phyloP scores from a whole-genome alignment of 108 stramenopile genomes.

The Nitzschia sp. region DNA sequence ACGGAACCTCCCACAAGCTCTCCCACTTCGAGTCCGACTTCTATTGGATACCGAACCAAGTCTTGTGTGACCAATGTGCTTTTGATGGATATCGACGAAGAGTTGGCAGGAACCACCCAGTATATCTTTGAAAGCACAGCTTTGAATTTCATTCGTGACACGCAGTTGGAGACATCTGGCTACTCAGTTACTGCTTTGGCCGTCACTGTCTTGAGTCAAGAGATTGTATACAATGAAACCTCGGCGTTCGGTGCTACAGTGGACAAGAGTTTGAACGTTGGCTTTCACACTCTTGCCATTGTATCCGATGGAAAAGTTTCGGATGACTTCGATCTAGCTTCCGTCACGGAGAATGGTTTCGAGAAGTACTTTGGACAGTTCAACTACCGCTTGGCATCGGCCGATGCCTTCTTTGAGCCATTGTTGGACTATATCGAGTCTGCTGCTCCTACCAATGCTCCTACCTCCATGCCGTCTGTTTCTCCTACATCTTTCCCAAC shows the following conservation, averaged over 20 bases:
- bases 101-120: slow-evolving; percentile 16
- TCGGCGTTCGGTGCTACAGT: neutral
- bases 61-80: slow-evolving; percentile 11
- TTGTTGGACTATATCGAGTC: slow-evolving; percentile 13
- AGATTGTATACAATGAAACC: slow-evolving; percentile 5
- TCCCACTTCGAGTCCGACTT: slow-evolving; percentile 24
- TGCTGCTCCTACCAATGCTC: slow-evolving; percentile 11
- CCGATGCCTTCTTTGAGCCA: slow-evolving; percentile 27
- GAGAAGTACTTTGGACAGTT: slow-evolving; percentile 30
- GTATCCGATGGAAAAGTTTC: slow-evolving; percentile 31
- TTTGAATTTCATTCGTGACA: slow-evolving; percentile 29
- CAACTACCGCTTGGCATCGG: slow-evolving; percentile 12
- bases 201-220: slow-evolving; percentile 29
- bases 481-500: slow-evolving; percentile 4
- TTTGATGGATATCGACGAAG: slow-evolving; percentile 18
- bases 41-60: slow-evolving; percentile 25
- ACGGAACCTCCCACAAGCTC: slow-evolving; percentile 12
- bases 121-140: slow-evolving; percentile 30
- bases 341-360: slow-evolving; percentile 16
- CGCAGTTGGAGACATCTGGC: neutral
- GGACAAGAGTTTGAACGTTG: slow-evolving; percentile 12
- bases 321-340: slow-evolving; percentile 14
- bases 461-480: neutral
- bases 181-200: slow-evolving; percentile 22
- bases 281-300: slow-evolving; percentile 20